Evolutionary conservation across 2,329 filamentous ascomycete species (phyloP), one percentile per base, ranked within the genome.

Genomic region (Fusarium foetens): DNA sequence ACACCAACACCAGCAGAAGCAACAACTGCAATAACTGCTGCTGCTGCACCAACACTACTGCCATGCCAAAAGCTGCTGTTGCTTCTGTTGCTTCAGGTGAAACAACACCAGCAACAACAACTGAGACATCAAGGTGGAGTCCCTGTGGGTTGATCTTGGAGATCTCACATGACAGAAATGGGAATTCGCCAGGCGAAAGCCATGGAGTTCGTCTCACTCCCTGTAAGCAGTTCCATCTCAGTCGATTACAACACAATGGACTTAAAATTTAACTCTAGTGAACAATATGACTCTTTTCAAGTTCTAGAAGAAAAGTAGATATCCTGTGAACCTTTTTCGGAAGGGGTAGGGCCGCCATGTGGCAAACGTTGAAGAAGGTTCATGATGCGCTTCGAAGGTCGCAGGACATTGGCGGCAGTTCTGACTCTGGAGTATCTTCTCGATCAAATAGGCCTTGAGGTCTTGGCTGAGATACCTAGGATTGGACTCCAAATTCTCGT

Each of bases 271-370:
- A 7, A 5, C 10, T 48, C 6, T 2, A 16, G 19, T 48, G 16
- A 48, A 29, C 19, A n/a, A 8, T n/a, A 17, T 12, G 6, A 17
- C 19, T 48, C 21, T 17, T 46, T n/a, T 16, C 19, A n/a, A 6
- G 4, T n/a, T 17, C 0, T 29, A 29, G 27, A 29, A 48, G 2
- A 48, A 17, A 6, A 5, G 0, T 0, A n/a, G 9, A n/a, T 8
- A 17, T 4, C 10, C 3, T 17, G 45, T 12, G 21, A 48, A 6
- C 6, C 25, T 12, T 19, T 3, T 46, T 29, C 9, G 5, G 13
- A 13, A 6, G 6, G 2, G 11, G 4, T 2, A 46, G 19, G 21
- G 9, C 9, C 14, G 6, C 14, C 21, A 12, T 19, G 11, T 6
- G 12, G 11, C 5, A 23, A 10, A 5, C n/a, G 11, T 1, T 49